Conservation (phyloP, 352 stramenopile species). For the Aphanomyces cochlioides region DNA sequence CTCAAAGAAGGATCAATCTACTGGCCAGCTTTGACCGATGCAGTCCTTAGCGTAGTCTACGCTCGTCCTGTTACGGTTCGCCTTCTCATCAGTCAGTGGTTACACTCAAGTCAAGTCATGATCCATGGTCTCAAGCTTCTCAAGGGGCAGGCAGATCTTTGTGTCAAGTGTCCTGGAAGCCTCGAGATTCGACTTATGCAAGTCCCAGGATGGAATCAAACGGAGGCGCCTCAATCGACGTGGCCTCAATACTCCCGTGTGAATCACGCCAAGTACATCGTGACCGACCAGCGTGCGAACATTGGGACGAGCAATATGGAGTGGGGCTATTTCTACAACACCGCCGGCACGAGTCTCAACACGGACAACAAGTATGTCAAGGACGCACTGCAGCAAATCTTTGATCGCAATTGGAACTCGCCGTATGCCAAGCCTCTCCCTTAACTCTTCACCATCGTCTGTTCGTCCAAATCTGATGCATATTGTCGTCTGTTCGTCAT, state of each 20-base stretch:
- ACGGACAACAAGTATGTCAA: slow-evolving; percentile 61
- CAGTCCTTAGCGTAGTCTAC: slow-evolving; percentile 53
- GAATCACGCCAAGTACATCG: slow-evolving; percentile 84
- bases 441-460: slow-evolving; percentile 2
- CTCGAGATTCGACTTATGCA: slow-evolving; percentile 71
- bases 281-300: slow-evolving; percentile 73
- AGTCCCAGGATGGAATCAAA: slow-evolving; percentile 75
- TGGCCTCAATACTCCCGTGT: slow-evolving; percentile 75
- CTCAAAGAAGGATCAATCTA: slow-evolving; percentile 45
- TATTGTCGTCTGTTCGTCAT: too few relatives aligned
- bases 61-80: slow-evolving; percentile 51
- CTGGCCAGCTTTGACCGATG: slow-evolving; percentile 64
- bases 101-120: slow-evolving; percentile 61
- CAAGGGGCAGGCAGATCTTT: slow-evolving; percentile 48
- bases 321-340: slow-evolving; percentile 86
- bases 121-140: slow-evolving; percentile 45
- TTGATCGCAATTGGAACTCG: slow-evolving; percentile 78
- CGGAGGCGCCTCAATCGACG: slow-evolving; percentile 34
- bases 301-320: slow-evolving; percentile 86
- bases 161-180: slow-evolving; percentile 44
- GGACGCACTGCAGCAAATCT: slow-evolving; percentile 51
- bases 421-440: slow-evolving; percentile 45
- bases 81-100: slow-evolving; percentile 75
- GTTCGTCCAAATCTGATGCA: too few relatives aligned
- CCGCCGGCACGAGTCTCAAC: slow-evolving; percentile 69